Base-by-base conservation (phyloP, 257 asterid genomes). In the Solanum medicagineum region DNA sequence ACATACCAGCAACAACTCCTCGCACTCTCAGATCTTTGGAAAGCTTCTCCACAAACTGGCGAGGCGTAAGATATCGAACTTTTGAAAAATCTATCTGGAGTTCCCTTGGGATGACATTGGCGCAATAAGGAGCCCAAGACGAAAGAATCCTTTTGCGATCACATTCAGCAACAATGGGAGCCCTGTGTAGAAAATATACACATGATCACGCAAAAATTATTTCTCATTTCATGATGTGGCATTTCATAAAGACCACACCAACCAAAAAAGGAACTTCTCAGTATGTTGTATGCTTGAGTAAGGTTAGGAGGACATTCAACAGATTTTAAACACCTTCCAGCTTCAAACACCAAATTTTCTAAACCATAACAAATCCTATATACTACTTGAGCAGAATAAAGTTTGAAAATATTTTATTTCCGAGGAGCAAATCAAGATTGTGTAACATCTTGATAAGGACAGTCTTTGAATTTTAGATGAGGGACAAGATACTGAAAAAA, bases 1-100 rank as follows among this genome's bases (percentile, higher is more conserved):
- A 53, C 7, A 63, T 91, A 96, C 99, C 99, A 85, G 99, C 97
- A 84, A 96, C 99, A 81, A 96, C 98, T 70, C 98, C 99, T 69
- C 85, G 88, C 22, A 95, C 94, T 83, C 97, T 97, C 84, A 96
- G 97, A 86, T 96, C 98, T 87, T 86, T 81, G 19, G 96, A 87
- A 85, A 96, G 89, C 91, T 93, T 95, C 88, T 92, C 94, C 82
- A 95, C 98, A 82, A 96, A 96, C 86, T 95, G 94, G 29, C 90
- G 90, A 4, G 99, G 98, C 79, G 94, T 89, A 74, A 96, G 95
- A 86, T 75, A 77, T 85, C 99, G 92, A 57, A 96, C 99, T 88
- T 93, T 93, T 1, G 97, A 93, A 90, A 96, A 96, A 84, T 95
- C 94, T 54, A 96, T 80, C 84, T 92, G 89, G 70, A 90, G 89